Evolutionary conservation across 495 filamentous ascomycete genomes (phyloP).

Genomic region (Aspergillus diversus): DNA sequence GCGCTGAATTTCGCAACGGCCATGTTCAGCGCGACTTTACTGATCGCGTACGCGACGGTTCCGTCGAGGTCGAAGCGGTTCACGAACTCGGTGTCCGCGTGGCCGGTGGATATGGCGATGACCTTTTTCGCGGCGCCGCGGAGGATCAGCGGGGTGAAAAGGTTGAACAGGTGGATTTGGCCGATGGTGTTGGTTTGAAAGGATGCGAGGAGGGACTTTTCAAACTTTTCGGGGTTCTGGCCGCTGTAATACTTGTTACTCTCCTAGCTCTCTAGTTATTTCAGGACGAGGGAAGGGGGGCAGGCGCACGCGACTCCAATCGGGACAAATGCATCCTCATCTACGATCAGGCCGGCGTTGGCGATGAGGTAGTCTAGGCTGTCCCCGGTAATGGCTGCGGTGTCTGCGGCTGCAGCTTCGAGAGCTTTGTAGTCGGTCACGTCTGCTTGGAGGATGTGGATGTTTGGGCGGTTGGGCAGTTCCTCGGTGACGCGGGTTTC

Average conservation of each 20-base stretch:
- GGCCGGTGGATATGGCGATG: slow-evolving; percentile 53
- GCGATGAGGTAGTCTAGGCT: slow-evolving; percentile 17
- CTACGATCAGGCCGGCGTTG: slow-evolving; percentile 6
- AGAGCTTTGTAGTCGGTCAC: slow-evolving; percentile 9
- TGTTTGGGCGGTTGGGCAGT: slow-evolving; percentile 8
- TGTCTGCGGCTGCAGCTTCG: slow-evolving; percentile 10
- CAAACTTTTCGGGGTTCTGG: not conserved
- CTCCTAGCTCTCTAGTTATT: not conserved
- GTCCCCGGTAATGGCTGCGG: slow-evolving; percentile 15
- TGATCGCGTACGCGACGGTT: slow-evolving; percentile 36
- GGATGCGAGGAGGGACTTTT: not conserved
- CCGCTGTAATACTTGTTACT: slow-evolving; percentile 2
- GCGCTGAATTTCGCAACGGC: slow-evolving; percentile 53
- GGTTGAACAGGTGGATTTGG: slow-evolving; percentile 54
- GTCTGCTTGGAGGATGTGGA: slow-evolving; percentile 16
- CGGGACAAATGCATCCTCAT: slow-evolving; percentile 1
- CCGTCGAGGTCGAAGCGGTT: slow-evolving; percentile 32
- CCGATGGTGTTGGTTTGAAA: slow-evolving; percentile 51
- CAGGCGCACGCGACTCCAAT: slow-evolving; percentile 12
- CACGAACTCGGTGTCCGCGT: slow-evolving; percentile 50
- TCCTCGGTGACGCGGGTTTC: slow-evolving; percentile 9
- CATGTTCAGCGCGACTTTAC: slow-evolving; percentile 52
- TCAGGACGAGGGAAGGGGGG: slow-evolving; percentile 8
- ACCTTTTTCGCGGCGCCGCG: slow-evolving; percentile 58
- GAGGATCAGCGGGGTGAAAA: slow-evolving; percentile 56